Conservation (phyloP, 345 rosid species). For the Schrenkiella parvula region DNA sequence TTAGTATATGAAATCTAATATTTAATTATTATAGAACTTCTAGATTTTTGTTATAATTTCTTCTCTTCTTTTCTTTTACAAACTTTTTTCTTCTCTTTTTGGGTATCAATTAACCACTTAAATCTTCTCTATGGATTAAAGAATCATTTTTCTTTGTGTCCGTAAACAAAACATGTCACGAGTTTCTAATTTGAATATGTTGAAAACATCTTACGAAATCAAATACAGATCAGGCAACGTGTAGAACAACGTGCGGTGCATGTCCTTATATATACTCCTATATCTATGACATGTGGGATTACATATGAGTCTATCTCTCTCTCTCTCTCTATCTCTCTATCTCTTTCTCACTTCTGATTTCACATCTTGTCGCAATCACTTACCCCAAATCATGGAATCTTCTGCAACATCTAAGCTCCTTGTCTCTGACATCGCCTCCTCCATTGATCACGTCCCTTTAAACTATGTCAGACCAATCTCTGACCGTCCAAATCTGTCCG, state of each 20-base stretch:
- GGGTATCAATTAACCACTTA: too few species aligned
- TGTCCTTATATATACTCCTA: conserved; percentile 1
- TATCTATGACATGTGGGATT: not conserved
- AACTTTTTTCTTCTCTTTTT: too few species aligned
- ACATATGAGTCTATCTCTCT: not conserved
- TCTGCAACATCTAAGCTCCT: conserved; percentile 30
- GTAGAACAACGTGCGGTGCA: not conserved
- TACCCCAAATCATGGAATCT: not conserved
- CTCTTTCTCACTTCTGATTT: not conserved
- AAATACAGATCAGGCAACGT: not conserved
- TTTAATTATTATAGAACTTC: too few species aligned
- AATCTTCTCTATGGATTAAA: too few species aligned
- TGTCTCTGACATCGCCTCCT: conserved; percentile 46
- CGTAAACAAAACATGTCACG: not conserved
- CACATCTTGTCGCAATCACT: conserved; percentile 1
- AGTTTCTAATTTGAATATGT: not conserved
- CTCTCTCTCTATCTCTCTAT: not conserved
- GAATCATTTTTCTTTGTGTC: not conserved
- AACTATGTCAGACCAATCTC: conserved; percentile 50
- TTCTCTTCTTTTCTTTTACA: too few species aligned
- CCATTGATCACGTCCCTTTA: conserved; percentile 39
- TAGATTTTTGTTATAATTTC: too few species aligned
- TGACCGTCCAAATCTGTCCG: conserved; percentile 60
- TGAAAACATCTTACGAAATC: not conserved
- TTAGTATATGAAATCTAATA: too few species aligned